phyloP scores from a whole-genome alignment of 805 yeast genomes.

The Candida gorgasii region DNA sequence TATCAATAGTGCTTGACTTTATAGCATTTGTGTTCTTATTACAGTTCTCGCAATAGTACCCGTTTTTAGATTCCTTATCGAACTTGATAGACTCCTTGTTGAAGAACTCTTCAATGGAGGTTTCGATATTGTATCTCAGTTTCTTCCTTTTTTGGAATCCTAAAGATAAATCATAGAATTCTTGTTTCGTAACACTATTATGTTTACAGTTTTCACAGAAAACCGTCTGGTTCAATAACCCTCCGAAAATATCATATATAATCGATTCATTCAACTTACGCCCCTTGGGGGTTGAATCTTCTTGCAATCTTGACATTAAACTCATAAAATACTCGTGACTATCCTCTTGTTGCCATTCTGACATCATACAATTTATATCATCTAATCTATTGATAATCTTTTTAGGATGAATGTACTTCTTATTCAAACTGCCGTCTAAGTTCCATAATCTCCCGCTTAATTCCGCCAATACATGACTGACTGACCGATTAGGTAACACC shows the following conservation, averaged over 20 bases:
- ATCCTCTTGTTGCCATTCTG: conserved; percentile 97
- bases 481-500: conserved; percentile 54
- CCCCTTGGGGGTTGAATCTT: conserved; percentile 92
- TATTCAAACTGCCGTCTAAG: conserved; percentile 38
- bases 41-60: conserved; percentile 89
- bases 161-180: conserved; percentile 87
- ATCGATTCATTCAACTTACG: conserved; percentile 76
- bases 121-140: conserved; percentile 63
- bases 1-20: conserved; percentile 69
- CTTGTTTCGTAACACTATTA: conserved; percentile 85
- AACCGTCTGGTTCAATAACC: conserved; percentile 79
- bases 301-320: conserved; percentile 81
- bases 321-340: conserved; percentile 98
- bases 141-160: conserved; percentile 56
- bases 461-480: conserved; percentile 66
- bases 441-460: conserved; percentile 71
- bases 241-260: conserved; percentile 92
- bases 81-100: conserved; percentile 73
- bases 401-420: conserved; percentile 68
- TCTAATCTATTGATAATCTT: conserved; percentile 67
- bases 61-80: conserved; percentile 75
- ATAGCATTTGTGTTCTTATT: conserved; percentile 72
- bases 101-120: conserved; percentile 79
- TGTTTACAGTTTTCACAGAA: conserved; percentile 82
- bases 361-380: conserved; percentile 94